These are phyloP conservation scores for Debaryomyces maramus DNA, from an alignment of 805 yeast genomes.

Conservation along the genomic window DNA sequence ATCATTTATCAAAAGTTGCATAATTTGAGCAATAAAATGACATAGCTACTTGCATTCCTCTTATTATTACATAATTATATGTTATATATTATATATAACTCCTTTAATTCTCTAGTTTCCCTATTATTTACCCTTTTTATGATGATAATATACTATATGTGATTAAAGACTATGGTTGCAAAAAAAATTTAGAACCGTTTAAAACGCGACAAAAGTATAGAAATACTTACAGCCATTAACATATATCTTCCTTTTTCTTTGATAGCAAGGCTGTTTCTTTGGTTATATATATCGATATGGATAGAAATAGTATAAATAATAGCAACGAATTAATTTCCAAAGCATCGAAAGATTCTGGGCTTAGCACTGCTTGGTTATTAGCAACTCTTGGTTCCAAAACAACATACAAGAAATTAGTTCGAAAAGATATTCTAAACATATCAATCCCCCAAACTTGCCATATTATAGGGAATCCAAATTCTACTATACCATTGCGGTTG, in stretches of 20 bases:
- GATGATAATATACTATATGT: no score
- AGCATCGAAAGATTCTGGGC: constrained; percentile 8
- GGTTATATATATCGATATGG: neutral
- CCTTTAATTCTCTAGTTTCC: no score
- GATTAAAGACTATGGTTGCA: no score
- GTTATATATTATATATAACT: no score
- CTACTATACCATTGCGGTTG: constrained; percentile 22
- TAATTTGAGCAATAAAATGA: constrained; percentile 15
- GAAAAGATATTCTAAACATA: constrained; percentile 30
- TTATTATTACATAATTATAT: no score
- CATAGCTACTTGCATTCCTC: no score
- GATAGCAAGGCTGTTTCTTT: no score
- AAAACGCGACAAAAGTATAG: no score
- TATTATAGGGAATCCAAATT: constrained; percentile 5
- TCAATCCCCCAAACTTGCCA: constrained; percentile 46
- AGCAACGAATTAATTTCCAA: neutral
- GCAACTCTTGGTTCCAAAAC: constrained; percentile 44
- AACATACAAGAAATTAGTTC: constrained; percentile 24
- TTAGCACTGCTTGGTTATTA: constrained; percentile 35
- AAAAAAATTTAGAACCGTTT: no score
- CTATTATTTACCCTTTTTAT: no score
- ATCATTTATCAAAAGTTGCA: constrained; percentile 25
- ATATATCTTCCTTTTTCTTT: no score
- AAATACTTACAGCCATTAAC: no score
- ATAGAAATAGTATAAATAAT: neutral